Base-by-base conservation (phyloP, 495 filamentous ascomycete species). In the Talaromyces nanjingensis region DNA sequence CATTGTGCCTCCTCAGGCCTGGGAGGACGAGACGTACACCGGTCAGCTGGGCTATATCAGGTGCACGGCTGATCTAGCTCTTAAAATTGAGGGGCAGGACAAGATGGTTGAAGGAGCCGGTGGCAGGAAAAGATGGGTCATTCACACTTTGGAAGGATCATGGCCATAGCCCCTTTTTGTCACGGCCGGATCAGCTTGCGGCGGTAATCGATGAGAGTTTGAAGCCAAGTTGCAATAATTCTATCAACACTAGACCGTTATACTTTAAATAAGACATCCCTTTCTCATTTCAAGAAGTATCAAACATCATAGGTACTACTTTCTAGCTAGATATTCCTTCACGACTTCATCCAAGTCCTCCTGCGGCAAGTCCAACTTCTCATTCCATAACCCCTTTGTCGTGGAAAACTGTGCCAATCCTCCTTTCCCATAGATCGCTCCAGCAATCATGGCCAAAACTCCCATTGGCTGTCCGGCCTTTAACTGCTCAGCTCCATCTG, bases 401-500 rank as follows among this genome's bases (percentile, higher is more conserved):
- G 56, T 37, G 16, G 56, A 59, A 22, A 59, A 59, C 18, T 59
- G 56, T 9, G 31, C 16, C 11, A 59, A 22, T 3, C 56, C 56
- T 33, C 56, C 56, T 37, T 33, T 37, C 4, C 56, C 56, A 37
- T 59, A 59, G 18, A 59, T 4, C 18, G 56, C 31, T 2, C 56
- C 56, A 22, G 56, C 56, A 3, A 59, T 33, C 56, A 59, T 59
- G 1, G 56, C 56, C 56, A 59, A 5, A 33, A 59, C 56, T 1
- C 56, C 56, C 56, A 59, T 59, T 2, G 29, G 29, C 14, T 59
- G 29, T 14, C 56, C 56, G 9, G 27, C 6, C 56, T 59, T 59
- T 12, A 16, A 59, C 56, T 74, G 53, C 67, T 59, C 18, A 73
- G 59, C 52, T 78, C 78, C 16, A 76, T 81, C 65, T 75, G 72